Evolutionary conservation across 208 protist species (phyloP).

Genomic region (Polymyxa betae): DNA sequence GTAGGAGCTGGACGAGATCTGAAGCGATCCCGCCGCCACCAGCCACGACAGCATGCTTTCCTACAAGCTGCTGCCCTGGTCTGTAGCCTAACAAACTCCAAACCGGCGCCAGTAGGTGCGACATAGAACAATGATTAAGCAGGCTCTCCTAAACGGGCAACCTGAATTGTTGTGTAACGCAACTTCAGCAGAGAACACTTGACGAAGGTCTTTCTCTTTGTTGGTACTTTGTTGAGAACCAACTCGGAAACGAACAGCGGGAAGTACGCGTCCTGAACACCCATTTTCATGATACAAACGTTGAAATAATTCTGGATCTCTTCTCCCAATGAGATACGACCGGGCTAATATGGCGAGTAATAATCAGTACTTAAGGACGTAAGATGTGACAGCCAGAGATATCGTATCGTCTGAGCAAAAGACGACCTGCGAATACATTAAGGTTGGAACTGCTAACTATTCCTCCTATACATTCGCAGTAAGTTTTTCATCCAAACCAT

Average conservation of each 20-base stretch:
- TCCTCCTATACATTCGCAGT: too few relatives aligned
- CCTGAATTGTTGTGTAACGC: too few relatives aligned
- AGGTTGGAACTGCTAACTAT: too few relatives aligned
- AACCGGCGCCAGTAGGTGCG: too few relatives aligned
- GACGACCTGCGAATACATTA: too few relatives aligned
- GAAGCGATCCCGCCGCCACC: background rate
- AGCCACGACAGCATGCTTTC: background rate
- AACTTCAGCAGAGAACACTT: slow-evolving; percentile 96
- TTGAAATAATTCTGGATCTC: slow-evolving; percentile 78
- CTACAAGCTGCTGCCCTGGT: too few relatives aligned
- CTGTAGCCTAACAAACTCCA: too few relatives aligned
- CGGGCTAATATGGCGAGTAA: too few relatives aligned
- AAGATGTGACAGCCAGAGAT: slow-evolving; percentile 94
- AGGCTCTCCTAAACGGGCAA: too few relatives aligned
- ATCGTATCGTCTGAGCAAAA: too few relatives aligned
- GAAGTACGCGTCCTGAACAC: slow-evolving; percentile 93
- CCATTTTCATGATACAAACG: slow-evolving; percentile 55
- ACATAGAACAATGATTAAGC: too few relatives aligned
- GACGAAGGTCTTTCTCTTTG: slow-evolving; percentile 97
- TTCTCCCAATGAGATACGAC: slow-evolving; percentile 93
- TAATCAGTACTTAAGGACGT: slow-evolving; percentile 80
- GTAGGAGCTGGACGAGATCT: background rate
- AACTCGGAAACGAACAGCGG: slow-evolving; percentile 93
- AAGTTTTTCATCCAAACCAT: too few relatives aligned
- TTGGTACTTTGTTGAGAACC: slow-evolving; percentile 88